Base-by-base conservation (phyloP, 1,284 basidiomycete genomes). In the Ganoderma sp. region DNA sequence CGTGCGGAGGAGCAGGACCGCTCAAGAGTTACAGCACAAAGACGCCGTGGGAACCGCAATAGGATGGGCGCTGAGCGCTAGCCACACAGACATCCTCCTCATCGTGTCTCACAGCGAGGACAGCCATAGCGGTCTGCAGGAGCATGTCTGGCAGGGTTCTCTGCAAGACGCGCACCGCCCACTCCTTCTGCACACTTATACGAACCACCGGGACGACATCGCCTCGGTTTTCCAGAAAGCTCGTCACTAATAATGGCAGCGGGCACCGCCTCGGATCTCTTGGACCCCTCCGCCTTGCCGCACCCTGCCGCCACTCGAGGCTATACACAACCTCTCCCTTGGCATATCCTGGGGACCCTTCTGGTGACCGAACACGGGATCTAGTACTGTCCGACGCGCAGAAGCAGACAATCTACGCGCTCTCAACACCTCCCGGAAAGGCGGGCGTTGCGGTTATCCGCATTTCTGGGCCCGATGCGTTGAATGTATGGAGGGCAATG, bases 391-490 rank as follows among this genome's bases (percentile, higher is more conserved):
- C 90, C 15, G 86, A 90, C 70, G 85, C 89, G 2, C 90, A 93
- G 75, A 81, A 84, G 25, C 77, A 78, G 37, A 97, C 95, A 0
- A 94, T 97, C 67, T 97, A 92, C 77, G 95, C 95, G 0, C 84
- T 96, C 15, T 93, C 95, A 0, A 95, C 94, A 0, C 92, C 94
- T 1, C 87, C 89, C 4, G 94, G 93, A 1, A 94, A 90, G 72
- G 93, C 88, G 2, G 95, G 93, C 37, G 85, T 97, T 19, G 92
- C 90, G 0, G 89, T 97, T 57, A 81, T 97, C 60, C 87, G 95
- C 67, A 82, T 97, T 14, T 95, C 94, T 8, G 95, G 95, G 0
- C 92, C 92, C 0, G 86, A 88, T 61, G 88, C 88, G 0, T 74
- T 84, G 17, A 69, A 80, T 0, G 89, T 94, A 3, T 92, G 90